A percentile compares a stretch with the other conserved stretches of the same genome.
Conservation (phyloP, 306 rosid genomes). For the Arachis stenosperma region DNA sequence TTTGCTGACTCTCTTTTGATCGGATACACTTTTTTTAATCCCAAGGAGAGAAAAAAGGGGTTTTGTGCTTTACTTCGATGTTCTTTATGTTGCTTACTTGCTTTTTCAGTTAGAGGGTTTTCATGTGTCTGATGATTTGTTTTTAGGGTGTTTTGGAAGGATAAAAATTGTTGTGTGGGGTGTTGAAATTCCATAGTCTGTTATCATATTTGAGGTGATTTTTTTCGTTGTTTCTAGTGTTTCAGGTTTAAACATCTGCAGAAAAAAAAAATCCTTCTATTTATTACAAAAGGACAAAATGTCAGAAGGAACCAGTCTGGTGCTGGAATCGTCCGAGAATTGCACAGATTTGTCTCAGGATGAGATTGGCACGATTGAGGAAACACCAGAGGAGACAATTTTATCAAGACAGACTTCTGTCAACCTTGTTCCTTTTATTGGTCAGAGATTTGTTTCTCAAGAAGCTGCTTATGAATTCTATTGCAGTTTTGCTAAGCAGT, state of each 20-base stretch:
- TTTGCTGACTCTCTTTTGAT: neutral
- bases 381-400: slow-evolving; percentile 65
- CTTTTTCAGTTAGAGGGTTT: slow-evolving; percentile 11
- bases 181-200: neutral
- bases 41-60: neutral
- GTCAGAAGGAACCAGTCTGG: slow-evolving; percentile 70
- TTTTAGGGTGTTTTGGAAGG: neutral
- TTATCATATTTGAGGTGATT: slow-evolving; percentile 16
- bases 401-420: slow-evolving; percentile 80
- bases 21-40: neutral
- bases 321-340: slow-evolving; percentile 74
- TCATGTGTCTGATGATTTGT: neutral
- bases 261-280: slow-evolving; percentile 12
- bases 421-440: slow-evolving; percentile 79
- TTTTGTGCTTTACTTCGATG: neutral
- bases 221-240: slow-evolving; percentile 6
- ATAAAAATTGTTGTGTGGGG: no score
- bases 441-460: slow-evolving; percentile 82
- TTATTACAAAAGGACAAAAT: slow-evolving; percentile 37
- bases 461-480: slow-evolving; percentile 93
- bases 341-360: slow-evolving; percentile 80
- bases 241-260: slow-evolving; percentile 41
- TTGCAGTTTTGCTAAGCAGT: slow-evolving; percentile 81
- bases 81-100: slow-evolving; percentile 4
- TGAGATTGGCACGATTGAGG: slow-evolving; percentile 71